Evolutionary conservation across 2,329 filamentous ascomycete species (phyloP), one percentile per base, ranked within the genome.

Genomic region (Pestalotiopsis sp.): DNA sequence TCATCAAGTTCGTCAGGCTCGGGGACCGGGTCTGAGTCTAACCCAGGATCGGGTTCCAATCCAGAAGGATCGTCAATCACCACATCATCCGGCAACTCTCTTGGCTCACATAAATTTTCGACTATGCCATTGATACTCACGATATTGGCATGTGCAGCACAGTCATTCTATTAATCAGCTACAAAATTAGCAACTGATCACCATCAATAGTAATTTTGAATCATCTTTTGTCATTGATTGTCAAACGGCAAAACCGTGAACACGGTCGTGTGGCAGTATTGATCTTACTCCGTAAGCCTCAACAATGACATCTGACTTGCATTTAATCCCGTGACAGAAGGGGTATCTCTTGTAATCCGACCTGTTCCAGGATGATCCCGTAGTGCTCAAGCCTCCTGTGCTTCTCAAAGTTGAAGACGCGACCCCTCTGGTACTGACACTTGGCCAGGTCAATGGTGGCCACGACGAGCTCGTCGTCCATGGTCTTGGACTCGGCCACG

Each of bases 371-470:
- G 27, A 84, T 79, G 31, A 80, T 74, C 1, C 76, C 76, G 69
- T 85, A 84, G 41, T 82, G 78, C 74, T 84, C 83, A 11, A 81
- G 76, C 71, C 82, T 76, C 64, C 83, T 75, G 76, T 85, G 83
- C 71, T 78, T 78, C 25, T 74, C 80, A 72, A 83, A 82, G 76
- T 84, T 75, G 78, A 87, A 85, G 7, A 83, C 80, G 68, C 82
- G 83, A 71, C 82, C 80, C 74, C 85, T 86, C 1, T 82, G 84
- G 61, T 80, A 80, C 61, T 82, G 79, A 72, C 85, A 87, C 66
- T 82, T 77, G 17, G 77, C 78, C 68, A 87, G 73, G 74, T 87
- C 84, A 63, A 86, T 83, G 57, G 85, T 84, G 1, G 84, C 85
- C 36, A 86, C 79, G 0, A 87, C 77, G 67, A 87, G 71, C 78